A percentile compares a stretch with the other conserved stretches of the same genome.
These are phyloP conservation scores for Neopestalotiopsis rosae DNA, from an alignment of 2,329 filamentous ascomycete genomes.

Conservation along the genomic window DNA sequence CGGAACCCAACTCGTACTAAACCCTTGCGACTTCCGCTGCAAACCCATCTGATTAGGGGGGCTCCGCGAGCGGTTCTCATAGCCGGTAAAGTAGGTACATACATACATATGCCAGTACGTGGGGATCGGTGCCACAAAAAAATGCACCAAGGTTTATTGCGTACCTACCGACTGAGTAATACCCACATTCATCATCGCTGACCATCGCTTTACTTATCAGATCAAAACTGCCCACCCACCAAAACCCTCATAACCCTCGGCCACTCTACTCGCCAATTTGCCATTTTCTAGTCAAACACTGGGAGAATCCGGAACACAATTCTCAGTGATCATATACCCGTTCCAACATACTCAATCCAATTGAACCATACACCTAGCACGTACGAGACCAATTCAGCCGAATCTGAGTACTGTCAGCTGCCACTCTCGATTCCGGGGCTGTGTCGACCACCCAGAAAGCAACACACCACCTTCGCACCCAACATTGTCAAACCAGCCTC, in stretches of 20 bases:
- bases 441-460: background rate
- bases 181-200: conserved; percentile 17
- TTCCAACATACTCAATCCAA: background rate
- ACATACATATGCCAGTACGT: too few relatives aligned
- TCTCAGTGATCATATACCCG: background rate
- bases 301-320: background rate
- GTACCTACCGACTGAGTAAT: conserved; percentile 3
- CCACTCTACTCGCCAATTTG: conserved; percentile 4
- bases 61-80: background rate
- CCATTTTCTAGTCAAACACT: background rate
- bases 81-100: background rate
- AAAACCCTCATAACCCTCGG: background rate
- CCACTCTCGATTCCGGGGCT: background rate
- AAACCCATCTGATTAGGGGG: conserved; percentile 17
- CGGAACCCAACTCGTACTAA: background rate
- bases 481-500: background rate
- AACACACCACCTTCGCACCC: background rate
- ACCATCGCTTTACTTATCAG: conserved; percentile 11
- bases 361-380: too few relatives aligned
- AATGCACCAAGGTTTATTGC: conserved; percentile 3
- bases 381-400: background rate
- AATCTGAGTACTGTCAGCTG: background rate
- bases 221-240: conserved; percentile 11
- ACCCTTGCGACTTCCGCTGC: conserved; percentile 4
- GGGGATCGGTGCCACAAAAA: background rate